Evolutionary conservation across 345 rosid genomes (phyloP).

Genomic region (Aquilaria malaccensis): DNA sequence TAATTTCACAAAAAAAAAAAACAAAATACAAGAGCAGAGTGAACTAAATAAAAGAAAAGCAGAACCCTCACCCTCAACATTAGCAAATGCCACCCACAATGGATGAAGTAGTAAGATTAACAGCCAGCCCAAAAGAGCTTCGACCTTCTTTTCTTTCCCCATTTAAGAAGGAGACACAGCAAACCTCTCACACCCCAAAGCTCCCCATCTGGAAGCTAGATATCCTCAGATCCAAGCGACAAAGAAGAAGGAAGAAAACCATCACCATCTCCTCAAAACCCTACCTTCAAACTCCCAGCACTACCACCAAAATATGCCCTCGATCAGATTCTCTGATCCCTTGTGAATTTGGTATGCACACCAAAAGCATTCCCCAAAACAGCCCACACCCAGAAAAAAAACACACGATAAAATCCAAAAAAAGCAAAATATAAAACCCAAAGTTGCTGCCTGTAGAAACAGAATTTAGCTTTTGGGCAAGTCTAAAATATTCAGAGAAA

Average conservation of each 20-base stretch:
- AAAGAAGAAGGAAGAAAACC: constrained; percentile 41
- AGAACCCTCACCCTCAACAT: constrained; percentile 64
- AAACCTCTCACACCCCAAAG: neutral
- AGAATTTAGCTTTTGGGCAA: constrained; percentile 8
- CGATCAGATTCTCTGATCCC: constrained; percentile 17
- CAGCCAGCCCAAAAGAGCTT: constrained; percentile 32
- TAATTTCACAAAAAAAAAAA: constrained; percentile 1
- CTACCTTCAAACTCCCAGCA: constrained; percentile 29
- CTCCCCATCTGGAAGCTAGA: constrained; percentile 9
- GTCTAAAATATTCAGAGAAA: neutral
- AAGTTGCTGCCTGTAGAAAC: neutral
- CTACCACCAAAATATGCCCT: constrained; percentile 17
- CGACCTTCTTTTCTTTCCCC: constrained; percentile 38
- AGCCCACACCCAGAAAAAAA: constrained; percentile 10
- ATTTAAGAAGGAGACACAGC: constrained; percentile 3
- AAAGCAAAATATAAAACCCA: neutral
- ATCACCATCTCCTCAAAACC: constrained; percentile 28
- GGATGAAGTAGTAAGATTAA: constrained; percentile 48
- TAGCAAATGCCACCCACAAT: constrained; percentile 49
- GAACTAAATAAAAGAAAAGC: neutral
- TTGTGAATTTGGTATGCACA: constrained; percentile 16
- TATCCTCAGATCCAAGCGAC: constrained; percentile 70
- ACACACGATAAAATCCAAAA: constrained; percentile 4
- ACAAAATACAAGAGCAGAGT: neutral
- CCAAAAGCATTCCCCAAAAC: constrained; percentile 1